Evolutionary conservation across 768 basidiomycete species (phyloP), one percentile per base, ranked within the genome.

Genomic region (Naematelia encephala): DNA sequence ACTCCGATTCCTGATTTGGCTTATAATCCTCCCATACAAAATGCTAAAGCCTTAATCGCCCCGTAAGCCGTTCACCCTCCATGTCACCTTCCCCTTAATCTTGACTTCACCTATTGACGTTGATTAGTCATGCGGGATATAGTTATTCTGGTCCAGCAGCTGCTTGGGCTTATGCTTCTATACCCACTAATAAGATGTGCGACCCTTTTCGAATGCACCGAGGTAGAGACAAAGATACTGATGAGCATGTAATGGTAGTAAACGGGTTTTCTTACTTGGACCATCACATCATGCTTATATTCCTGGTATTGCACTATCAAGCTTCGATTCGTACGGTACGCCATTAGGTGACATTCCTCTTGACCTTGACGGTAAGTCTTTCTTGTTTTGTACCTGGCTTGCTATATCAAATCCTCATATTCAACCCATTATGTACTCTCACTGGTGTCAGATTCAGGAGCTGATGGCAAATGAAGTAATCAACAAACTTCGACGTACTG

Each of bases 61-160:
- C 96, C 96, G 92, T 97, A 69, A 66, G 90, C 82, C n/a, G 2
- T 16, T 12, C 29, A 8, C 43, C 16, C 43, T 42, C 34, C 42
- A 19, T 22, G 14, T 26, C 51, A 22, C 53, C 57, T 50, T 22
- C 11, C 28, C 39, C 48, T 59, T 45, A 55, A n/a, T 21, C 16
- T 8, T 73, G n/a, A n/a, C n/a, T n/a, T n/a, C n/a, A n/a, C n/a
- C n/a, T n/a, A n/a, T n/a, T n/a, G n/a, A n/a, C n/a, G n/a, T n/a
- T n/a, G n/a, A n/a, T n/a, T n/a, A 97, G 93, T 10, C 96, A 99
- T 77, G 96, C 96, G 1, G 96, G 96, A 4, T 97, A 93, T 79
- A 83, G 86, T 3, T 98, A 96, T 78, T 96, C 92, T 54, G 96
- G 96, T 21, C 86, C 85, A 3, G 82, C 93, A 0, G 94, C 96